Base-by-base conservation (phyloP, 2,329 filamentous ascomycete species). In the Thermochaetoides dissita region DNA sequence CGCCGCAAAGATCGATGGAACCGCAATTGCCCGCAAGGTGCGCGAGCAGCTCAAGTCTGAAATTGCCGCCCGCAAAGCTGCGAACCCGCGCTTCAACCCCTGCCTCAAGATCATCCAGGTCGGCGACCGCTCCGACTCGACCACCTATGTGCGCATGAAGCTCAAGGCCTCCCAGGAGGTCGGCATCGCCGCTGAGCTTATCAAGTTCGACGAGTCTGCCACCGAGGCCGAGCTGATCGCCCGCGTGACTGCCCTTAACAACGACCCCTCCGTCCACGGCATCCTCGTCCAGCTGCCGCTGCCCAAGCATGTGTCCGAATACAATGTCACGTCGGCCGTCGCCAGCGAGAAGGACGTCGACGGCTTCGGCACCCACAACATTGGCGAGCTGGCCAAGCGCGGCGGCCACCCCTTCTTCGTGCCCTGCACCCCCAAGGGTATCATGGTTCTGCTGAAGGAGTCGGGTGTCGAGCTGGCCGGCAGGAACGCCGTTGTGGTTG, bases 71-170 rank as follows among this genome's bases (percentile, higher is more conserved):
- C 82, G 79, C 60, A 89, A 95, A 64, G 73, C 76, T 64, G 63
- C 70, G 47, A 95, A 95, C 61, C 83, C 89, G 34, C 75, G 87
- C 54, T 98, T 87, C 70, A 79, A 81, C 66, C 91, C 91, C 40
- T 83, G 76, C 51, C 72, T 98, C 60, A 91, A 87, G 62, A 98
- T 98, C 61, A 81, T 98, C 52, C 91, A 98, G 76, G 17, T 24
- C 17, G 17, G 17, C 17, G 17, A 24, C 17, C 17, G 17, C 34
- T 11, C 7, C 34, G n/a, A 11, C 9, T 35, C 56, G 89, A 84
- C 81, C 57, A 96, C 89, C 40, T 98, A 98, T 83, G 89, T 98
- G 65, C 88, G 88, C 66, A 98, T 98, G 91, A 98, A 98, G 71
- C 69, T 95, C 58, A 98, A 95, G 74, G 91, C 91, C 51, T 91